phyloP scores from a whole-genome alignment of 164 flowering plant genomes.

The Magnolia kwangsiensis region DNA sequence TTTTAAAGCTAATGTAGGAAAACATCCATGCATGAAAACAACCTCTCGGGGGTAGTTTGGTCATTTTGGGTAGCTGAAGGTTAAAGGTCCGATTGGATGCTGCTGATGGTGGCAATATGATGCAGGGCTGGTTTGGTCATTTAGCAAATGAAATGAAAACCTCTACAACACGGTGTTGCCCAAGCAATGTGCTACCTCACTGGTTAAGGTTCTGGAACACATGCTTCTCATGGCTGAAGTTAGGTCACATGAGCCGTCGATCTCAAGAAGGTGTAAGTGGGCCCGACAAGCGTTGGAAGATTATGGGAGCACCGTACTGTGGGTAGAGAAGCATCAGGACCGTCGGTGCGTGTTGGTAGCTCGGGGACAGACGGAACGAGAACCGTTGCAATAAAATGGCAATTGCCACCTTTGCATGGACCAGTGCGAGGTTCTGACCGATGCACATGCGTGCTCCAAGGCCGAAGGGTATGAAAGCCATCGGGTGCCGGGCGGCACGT shows the following conservation, averaged over 20 bases:
- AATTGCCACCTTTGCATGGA: conserved; percentile 71
- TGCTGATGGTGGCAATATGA: not conserved
- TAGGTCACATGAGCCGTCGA: not conserved
- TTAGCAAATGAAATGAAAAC: not conserved
- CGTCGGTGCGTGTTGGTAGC: conserved; percentile 83
- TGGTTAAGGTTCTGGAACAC: not conserved
- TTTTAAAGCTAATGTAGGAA: not conserved
- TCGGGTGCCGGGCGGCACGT: conserved; percentile 73
- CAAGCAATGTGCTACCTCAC: not conserved
- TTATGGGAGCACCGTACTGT: conserved; percentile 82
- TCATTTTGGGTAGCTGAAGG: not conserved
- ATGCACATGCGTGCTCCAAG: conserved; percentile 82
- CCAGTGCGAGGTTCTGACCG: conserved; percentile 79
- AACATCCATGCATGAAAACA: not conserved
- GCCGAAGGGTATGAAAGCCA: conserved; percentile 92
- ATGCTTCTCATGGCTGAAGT: not conserved
- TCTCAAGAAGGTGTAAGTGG: not conserved
- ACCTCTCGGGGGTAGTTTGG: not conserved
- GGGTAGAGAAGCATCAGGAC: conserved; percentile 85
- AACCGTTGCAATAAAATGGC: conserved; percentile 64
- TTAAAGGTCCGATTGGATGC: not conserved
- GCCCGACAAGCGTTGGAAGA: conserved; percentile 33
- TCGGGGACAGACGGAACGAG: conserved; percentile 55
- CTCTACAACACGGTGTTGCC: not conserved
- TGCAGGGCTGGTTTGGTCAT: too few relatives aligned